These are phyloP conservation scores for Lactarius pseudohatsudake DNA, from an alignment of 768 basidiomycete genomes.

Conservation along the genomic window DNA sequence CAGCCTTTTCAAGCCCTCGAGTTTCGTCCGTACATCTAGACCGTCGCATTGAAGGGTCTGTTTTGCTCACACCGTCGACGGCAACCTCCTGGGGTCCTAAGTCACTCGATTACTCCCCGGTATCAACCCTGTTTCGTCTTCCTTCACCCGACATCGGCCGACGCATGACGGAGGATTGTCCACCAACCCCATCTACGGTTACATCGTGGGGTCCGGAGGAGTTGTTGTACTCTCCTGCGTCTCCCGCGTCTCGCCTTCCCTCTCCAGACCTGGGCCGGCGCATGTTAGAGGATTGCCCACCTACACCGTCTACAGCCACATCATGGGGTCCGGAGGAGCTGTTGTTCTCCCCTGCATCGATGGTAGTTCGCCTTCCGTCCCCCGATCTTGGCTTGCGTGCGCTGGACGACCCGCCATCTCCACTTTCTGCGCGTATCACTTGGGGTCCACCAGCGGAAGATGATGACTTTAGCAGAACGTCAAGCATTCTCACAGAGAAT, in stretches of 20 bases:
- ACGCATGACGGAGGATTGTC: conserved; percentile 33
- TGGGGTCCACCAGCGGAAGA: neutral
- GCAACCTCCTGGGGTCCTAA: conserved; percentile 33
- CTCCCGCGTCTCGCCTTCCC: conserved; percentile 22
- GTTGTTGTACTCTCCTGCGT: conserved; percentile 22
- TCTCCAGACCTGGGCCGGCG: conserved; percentile 45
- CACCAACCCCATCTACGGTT: conserved; percentile 31
- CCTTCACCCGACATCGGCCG: conserved; percentile 36
- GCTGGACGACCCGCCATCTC: conserved; percentile 34
- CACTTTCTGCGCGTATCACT: neutral
- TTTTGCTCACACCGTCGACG: conserved; percentile 44
- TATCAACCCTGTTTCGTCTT: conserved; percentile 22
- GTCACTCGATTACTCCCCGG: conserved; percentile 23
- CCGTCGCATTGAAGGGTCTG: conserved; percentile 54
- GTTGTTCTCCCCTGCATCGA: neutral
- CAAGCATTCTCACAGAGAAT: neutral
- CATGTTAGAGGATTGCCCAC: conserved; percentile 53
- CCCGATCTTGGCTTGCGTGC: neutral
- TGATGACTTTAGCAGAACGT: neutral
- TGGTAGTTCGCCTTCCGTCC: neutral
- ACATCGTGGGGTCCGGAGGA: conserved; percentile 30
- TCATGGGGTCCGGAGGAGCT: conserved; percentile 43
- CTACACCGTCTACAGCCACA: conserved; percentile 49
- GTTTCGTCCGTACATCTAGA: conserved; percentile 58
- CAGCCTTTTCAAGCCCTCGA: conserved; percentile 40